Conservation (phyloP, 2,329 filamentous ascomycete species). For the Fusarium heterosporum region DNA sequence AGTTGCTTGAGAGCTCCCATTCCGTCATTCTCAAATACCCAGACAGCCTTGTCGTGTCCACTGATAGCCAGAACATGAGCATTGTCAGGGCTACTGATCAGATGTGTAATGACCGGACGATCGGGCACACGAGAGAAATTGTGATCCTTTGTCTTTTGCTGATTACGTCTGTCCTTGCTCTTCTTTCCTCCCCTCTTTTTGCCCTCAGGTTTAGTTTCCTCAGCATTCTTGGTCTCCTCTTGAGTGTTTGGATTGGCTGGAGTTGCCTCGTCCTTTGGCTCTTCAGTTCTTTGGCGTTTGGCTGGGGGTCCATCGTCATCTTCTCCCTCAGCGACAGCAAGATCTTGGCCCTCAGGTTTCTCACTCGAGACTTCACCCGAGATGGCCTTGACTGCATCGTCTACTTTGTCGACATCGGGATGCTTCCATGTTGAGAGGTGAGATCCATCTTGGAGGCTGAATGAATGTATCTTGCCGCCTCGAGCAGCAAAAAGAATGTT, state of each 20-base stretch:
- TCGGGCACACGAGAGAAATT: slow-evolving; percentile 56
- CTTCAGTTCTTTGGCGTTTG: slow-evolving; percentile 52
- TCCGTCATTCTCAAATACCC: slow-evolving; percentile 78
- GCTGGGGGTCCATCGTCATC: slow-evolving; percentile 50
- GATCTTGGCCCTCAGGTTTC: slow-evolving; percentile 12
- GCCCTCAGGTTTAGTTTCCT: slow-evolving; percentile 25
- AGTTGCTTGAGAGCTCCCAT: slow-evolving; percentile 72
- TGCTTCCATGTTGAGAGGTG: slow-evolving; percentile 73
- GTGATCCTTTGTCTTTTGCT: slow-evolving; percentile 31
- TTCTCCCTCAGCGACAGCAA: slow-evolving; percentile 23
- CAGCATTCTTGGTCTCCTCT: slow-evolving; percentile 13
- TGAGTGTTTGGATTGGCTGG: slow-evolving; percentile 39
- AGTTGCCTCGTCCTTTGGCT: slow-evolving; percentile 38
- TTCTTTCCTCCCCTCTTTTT: slow-evolving; percentile 49
- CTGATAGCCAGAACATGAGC: slow-evolving; percentile 81
- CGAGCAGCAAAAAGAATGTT: slow-evolving; percentile 77
- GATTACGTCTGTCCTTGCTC: slow-evolving; percentile 48
- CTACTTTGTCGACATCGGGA: slow-evolving; percentile 55
- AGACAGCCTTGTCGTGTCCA: slow-evolving; percentile 90
- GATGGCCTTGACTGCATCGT: slow-evolving; percentile 46
- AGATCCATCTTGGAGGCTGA: slow-evolving; percentile 68
- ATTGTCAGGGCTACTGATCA: slow-evolving; percentile 73
- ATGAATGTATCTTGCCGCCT: slow-evolving; percentile 77
- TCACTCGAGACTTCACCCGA: slow-evolving; percentile 24
- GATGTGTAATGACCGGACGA: slow-evolving; percentile 74